phyloP scores from a whole-genome alignment of 129 eudicot genomes.

The Lactuca saligna region DNA sequence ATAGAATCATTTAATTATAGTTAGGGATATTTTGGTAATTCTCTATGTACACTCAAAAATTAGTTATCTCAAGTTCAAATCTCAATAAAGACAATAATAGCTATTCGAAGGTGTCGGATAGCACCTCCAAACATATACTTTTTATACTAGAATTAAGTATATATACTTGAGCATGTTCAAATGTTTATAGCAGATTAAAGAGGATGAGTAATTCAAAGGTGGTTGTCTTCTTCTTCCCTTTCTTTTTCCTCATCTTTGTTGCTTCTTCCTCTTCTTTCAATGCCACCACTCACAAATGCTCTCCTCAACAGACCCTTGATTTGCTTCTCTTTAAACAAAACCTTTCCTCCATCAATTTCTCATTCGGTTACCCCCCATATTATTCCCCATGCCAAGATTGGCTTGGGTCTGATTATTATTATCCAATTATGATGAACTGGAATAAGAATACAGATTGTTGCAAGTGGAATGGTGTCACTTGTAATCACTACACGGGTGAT shows the following conservation, averaged over 20 bases:
- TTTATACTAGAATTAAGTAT: no score
- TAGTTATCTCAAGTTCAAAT: no score
- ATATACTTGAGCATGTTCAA: no score
- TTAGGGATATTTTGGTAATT: no score
- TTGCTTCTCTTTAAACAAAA: constrained; percentile 23
- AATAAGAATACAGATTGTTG: constrained; percentile 33
- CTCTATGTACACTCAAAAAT: no score
- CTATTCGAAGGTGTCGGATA: no score
- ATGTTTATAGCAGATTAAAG: background rate
- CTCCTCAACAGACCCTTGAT: background rate
- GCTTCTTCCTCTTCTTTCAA: constrained; percentile 11
- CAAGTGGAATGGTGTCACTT: constrained; percentile 37
- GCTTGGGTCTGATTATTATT: constrained; percentile 4
- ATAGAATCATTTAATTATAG: no score
- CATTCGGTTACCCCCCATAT: background rate
- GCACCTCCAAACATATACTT: no score
- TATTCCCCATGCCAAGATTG: background rate
- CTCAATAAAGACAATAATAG: no score
- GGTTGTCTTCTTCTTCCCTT: background rate
- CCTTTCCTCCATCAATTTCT: background rate
- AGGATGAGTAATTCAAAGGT: background rate
- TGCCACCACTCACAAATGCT: background rate
- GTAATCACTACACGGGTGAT: constrained; percentile 23
- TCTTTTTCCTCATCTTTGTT: background rate
- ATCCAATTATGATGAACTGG: constrained; percentile 24